Evolutionary conservation across 306 rosid species (phyloP).

Genomic region (Lathyrus sativus): DNA sequence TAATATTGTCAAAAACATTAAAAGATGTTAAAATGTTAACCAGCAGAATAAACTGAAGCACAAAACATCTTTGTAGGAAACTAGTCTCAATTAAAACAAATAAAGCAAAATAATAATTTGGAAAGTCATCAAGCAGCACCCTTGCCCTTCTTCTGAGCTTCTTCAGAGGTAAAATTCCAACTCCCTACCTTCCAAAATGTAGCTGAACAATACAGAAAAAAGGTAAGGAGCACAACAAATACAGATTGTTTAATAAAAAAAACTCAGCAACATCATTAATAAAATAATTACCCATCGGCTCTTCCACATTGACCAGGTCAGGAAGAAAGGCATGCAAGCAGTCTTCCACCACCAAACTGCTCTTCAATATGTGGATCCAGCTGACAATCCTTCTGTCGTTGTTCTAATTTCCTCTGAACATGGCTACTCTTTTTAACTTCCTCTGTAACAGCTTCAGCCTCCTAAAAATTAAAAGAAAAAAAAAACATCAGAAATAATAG

Average conservation of each 20-base stretch:
- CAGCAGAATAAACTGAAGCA: no score
- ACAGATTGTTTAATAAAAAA: neutral
- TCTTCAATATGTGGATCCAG: conserved; percentile 55
- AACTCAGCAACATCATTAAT: neutral
- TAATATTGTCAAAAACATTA: conserved; percentile 6
- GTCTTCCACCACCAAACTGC: conserved; percentile 51
- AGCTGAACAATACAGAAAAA: conserved; percentile 26
- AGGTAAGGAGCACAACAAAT: neutral
- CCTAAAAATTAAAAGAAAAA: conserved; percentile 42
- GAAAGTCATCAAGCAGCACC: conserved; percentile 46
- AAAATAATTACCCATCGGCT: conserved; percentile 50
- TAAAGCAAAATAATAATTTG: conserved; percentile 1
- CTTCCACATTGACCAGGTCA: conserved; percentile 63
- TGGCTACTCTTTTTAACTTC: conserved; percentile 53
- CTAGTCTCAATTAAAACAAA: neutral
- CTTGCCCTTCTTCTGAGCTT: conserved; percentile 54
- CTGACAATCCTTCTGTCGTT: conserved; percentile 47
- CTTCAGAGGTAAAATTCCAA: conserved; percentile 56
- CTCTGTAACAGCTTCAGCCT: conserved; percentile 42
- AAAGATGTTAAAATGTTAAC: neutral
- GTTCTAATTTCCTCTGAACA: conserved; percentile 50
- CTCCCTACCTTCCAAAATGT: conserved; percentile 57
- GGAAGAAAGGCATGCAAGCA: conserved; percentile 56
- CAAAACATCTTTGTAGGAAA: no score
- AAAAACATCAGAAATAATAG: no score